Evolutionary conservation across 495 filamentous ascomycete species (phyloP), one percentile per base, ranked within the genome.

Genomic region (Aspergillus homomorphus): DNA sequence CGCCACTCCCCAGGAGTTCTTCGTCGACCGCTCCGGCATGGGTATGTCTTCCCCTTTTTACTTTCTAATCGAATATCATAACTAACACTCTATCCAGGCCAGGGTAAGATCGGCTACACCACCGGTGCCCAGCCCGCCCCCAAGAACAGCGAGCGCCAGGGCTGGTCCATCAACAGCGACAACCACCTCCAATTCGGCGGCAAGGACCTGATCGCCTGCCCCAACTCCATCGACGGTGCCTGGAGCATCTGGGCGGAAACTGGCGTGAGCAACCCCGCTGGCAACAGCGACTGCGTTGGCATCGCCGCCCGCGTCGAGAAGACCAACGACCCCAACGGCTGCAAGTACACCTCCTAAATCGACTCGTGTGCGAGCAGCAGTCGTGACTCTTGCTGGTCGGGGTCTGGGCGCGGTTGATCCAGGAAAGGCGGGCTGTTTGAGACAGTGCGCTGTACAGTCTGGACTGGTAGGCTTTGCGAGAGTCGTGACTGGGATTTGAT

Each of bases 341-440:
- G 89, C 86, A 15, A 82, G 79, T 53, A 87, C 85, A 73, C 90
- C 84, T 15, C 30, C 23, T 51, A 51, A 19, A 51, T 51, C 7
- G 7, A 4, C 4, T 28, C 26, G 3, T 3, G 26, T 9, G 3
- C 9, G 9, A 9, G 3, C 26, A 9, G 26, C 26, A 28, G 26
- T 28, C 9, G 26, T 28, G 26, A 9, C 26, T 4, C 9, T 28
- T 3, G 26, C 26, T 4, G 3, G 4, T 9, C 9, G 4, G 4
- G 3, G 26, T 28, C 26, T 28, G 26, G 26, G 9, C 26, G 26
- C 26, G 26, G 26, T 28, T 28, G 26, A 28, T 28, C 26, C 26
- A 28, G 9, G 26, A 9, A 28, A 28, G 26, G 3, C 26, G 26
- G 26, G 26, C 26, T 28, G 26, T 28, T 28, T 28, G 26, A 28